phyloP scores from a whole-genome alignment of 495 filamentous ascomycete species.

The Clohesyomyces aquaticus region DNA sequence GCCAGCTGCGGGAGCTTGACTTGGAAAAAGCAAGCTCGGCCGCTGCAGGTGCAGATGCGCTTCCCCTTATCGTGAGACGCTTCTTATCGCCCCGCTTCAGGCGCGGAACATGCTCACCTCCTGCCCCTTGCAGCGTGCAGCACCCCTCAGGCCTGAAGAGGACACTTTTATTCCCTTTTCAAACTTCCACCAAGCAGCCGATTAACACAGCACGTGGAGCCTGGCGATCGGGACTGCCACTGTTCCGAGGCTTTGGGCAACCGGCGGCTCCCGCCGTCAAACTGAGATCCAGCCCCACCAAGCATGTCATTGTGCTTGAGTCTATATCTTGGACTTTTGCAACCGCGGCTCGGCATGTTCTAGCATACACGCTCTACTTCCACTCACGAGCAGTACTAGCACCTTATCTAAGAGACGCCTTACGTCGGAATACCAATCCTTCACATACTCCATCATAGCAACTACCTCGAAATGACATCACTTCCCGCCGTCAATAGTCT shows the following conservation, averaged over 20 bases:
- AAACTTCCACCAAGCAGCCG: neutral
- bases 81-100: conserved; percentile 1
- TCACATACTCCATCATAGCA: neutral
- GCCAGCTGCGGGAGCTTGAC: conserved; percentile 9
- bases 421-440: neutral
- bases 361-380: too few relatives aligned
- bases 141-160: neutral
- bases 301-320: too few relatives aligned
- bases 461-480: conserved; percentile 18
- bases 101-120: neutral
- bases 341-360: too few relatives aligned
- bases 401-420: neutral
- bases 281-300: too few relatives aligned
- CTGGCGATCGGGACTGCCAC: conserved; percentile 7
- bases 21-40: neutral
- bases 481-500: conserved; percentile 60
- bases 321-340: neutral
- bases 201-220: neutral
- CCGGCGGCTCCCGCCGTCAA: conserved; percentile 22
- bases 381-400: too few relatives aligned
- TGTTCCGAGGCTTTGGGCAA: conserved; percentile 8
- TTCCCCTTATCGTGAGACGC: conserved; percentile 3
- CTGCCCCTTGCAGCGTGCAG: conserved; percentile 18
- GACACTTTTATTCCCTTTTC: neutral
- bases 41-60: neutral